Evolutionary conservation across 2,329 filamentous ascomycete species (phyloP).

Genomic region (Penicillium sp.): DNA sequence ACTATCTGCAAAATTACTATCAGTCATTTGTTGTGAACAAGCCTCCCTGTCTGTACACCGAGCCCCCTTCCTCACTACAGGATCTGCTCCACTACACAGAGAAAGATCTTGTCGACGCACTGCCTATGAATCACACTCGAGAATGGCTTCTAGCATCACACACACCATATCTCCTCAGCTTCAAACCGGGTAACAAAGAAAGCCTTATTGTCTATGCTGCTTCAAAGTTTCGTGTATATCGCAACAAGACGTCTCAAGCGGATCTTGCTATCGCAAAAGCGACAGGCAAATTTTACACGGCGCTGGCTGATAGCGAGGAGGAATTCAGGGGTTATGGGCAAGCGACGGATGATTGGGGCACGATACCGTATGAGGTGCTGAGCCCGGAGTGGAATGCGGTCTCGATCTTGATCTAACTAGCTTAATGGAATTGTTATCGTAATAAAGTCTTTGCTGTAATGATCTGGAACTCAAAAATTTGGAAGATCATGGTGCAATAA

Average conservation of each 20-base stretch:
- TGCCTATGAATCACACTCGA: constrained; percentile 2
- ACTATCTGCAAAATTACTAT: constrained; percentile 15
- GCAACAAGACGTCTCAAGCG: background rate
- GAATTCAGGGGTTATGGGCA: background rate
- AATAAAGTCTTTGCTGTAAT: too few species aligned
- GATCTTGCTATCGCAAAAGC: background rate
- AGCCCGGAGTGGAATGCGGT: background rate
- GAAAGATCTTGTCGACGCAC: constrained; percentile 3
- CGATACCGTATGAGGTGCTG: background rate
- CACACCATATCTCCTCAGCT: constrained; percentile 1
- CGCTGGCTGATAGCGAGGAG: background rate
- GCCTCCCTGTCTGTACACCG: constrained; percentile 6
- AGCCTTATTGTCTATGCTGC: constrained; percentile 3
- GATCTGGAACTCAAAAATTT: too few species aligned
- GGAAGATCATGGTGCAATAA: too few species aligned
- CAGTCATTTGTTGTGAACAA: constrained; percentile 12
- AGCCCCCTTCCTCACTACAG: background rate
- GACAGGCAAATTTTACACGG: background rate
- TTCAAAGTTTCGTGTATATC: background rate
- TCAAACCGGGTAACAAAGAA: constrained; percentile 3
- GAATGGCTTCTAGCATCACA: constrained; percentile 11
- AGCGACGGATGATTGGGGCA: background rate
- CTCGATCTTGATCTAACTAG: background rate
- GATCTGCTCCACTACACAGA: constrained; percentile 3
- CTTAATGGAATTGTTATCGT: too few species aligned